Percentiles rank a stretch among this genome's conserved stretches.
These are phyloP conservation scores for Zygosaccharomyces lentus DNA, from an alignment of 805 yeast species.

Conservation along the genomic window DNA sequence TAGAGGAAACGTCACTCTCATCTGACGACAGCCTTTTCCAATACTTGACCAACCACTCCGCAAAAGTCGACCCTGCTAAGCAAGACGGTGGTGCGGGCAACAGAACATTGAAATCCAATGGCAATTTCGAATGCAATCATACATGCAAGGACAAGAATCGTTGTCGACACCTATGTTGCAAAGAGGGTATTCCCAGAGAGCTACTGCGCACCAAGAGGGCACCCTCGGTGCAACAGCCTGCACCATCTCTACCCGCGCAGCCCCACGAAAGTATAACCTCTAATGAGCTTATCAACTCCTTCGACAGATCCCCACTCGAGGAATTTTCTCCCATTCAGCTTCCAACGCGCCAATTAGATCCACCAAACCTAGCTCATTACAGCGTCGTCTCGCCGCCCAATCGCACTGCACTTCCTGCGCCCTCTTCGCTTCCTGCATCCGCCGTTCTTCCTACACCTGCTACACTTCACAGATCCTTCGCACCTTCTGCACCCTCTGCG, in stretches of 20 bases:
- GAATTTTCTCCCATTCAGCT: background rate
- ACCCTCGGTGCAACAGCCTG: background rate
- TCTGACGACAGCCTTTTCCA: constrained; percentile 31
- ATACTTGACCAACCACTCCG: constrained; percentile 18
- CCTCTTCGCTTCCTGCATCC: too few species aligned
- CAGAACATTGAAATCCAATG: constrained; percentile 25
- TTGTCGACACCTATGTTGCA: constrained; percentile 48
- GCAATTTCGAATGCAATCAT: constrained; percentile 41
- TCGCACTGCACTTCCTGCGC: too few species aligned
- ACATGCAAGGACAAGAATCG: constrained; percentile 37
- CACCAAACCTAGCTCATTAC: background rate
- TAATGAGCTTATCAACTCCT: background rate
- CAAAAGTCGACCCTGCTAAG: background rate
- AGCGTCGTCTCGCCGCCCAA: too few species aligned
- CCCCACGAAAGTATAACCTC: background rate
- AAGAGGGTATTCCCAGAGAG: constrained; percentile 38
- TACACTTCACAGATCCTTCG: background rate
- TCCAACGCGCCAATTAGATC: background rate
- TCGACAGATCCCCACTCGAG: background rate
- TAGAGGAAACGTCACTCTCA: constrained; percentile 14
- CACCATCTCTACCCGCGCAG: background rate
- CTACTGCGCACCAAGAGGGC: constrained; percentile 8
- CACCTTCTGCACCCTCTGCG: background rate
- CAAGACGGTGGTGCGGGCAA: constrained; percentile 4
- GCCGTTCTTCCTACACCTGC: too few species aligned